Conservation (phyloP, 2,329 filamentous ascomycete genomes). For the Curvularia sp. region DNA sequence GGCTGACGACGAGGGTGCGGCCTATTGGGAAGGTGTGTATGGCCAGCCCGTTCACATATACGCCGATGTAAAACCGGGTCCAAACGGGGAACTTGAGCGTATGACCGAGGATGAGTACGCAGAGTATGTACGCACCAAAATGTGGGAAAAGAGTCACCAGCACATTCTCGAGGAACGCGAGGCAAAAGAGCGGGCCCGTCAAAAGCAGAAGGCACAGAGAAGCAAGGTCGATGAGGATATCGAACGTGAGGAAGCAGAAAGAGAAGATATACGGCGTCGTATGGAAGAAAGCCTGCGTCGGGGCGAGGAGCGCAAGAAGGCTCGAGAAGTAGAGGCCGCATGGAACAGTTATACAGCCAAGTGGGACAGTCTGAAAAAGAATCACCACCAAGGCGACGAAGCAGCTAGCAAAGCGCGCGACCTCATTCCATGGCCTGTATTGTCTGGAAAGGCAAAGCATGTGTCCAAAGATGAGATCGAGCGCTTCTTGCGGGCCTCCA, state of each 20-base stretch:
- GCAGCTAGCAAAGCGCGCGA: constrained; percentile 35
- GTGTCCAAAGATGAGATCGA: constrained; percentile 68
- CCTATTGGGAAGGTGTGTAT: constrained; percentile 96
- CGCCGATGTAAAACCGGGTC: constrained; percentile 61
- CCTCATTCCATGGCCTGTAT: constrained; percentile 75
- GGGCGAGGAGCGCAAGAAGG: constrained; percentile 68
- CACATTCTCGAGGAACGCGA: constrained; percentile 80
- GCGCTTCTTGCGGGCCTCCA: constrained; percentile 71
- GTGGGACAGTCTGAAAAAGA: constrained; percentile 65
- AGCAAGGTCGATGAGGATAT: constrained; percentile 51
- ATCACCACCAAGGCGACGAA: constrained; percentile 19
- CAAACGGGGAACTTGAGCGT: constrained; percentile 68
- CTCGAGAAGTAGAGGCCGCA: constrained; percentile 62
- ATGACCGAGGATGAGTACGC: constrained; percentile 97
- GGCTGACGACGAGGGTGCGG: constrained; percentile 93
- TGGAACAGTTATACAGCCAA: constrained; percentile 70
- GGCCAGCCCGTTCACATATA: constrained; percentile 92
- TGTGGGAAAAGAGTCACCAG: constrained; percentile 96
- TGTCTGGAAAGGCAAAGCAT: constrained; percentile 64
- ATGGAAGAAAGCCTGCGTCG: constrained; percentile 73
- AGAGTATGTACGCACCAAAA: constrained; percentile 79
- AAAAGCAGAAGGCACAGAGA: constrained; percentile 54
- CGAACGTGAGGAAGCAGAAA: constrained; percentile 52
- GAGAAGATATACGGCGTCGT: constrained; percentile 61
- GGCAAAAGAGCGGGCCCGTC: constrained; percentile 58